Evolutionary conservation across 2,329 filamentous ascomycete genomes (phyloP).

Genomic region (Fragosphaeria purpurea): DNA sequence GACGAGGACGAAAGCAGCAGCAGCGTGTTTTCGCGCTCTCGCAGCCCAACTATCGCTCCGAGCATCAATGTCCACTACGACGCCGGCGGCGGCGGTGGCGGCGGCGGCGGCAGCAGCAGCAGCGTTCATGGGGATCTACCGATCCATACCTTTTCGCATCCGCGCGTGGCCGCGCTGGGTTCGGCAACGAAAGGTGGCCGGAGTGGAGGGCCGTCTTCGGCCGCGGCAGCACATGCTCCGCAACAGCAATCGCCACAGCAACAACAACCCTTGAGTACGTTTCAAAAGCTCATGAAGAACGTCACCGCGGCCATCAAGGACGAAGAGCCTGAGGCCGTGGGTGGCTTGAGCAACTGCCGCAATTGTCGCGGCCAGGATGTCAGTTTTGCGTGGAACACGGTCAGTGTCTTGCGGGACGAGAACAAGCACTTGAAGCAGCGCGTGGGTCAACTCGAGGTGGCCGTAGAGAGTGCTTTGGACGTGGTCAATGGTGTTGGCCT

Average conservation of each 20-base stretch:
- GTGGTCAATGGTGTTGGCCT: constrained; percentile 46
- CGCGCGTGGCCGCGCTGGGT: constrained; percentile 13
- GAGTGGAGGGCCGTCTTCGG: constrained; percentile 11
- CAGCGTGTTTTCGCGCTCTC: constrained; percentile 51
- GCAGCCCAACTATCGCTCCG: constrained; percentile 44
- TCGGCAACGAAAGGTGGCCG: background rate
- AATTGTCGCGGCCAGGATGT: constrained; percentile 51
- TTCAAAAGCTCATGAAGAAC: constrained; percentile 39
- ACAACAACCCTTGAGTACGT: constrained; percentile 31
- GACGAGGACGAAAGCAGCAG: constrained; percentile 32
- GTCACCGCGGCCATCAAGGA: constrained; percentile 26
- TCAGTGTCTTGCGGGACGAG: constrained; percentile 50
- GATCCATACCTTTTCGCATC: constrained; percentile 1
- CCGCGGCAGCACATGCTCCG: constrained; percentile 14
- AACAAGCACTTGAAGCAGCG: constrained; percentile 51
- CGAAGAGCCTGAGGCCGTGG: constrained; percentile 13
- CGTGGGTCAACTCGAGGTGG: constrained; percentile 48
- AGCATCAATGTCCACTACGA: constrained; percentile 12
- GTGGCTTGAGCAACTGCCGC: constrained; percentile 27
- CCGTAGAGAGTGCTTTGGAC: constrained; percentile 52
- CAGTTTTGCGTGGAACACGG: constrained; percentile 55
- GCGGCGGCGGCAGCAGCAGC: constrained; percentile 6
- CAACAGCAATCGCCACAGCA: background rate
- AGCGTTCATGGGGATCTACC: background rate
- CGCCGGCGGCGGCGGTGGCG: constrained; percentile 8